These are phyloP conservation scores for Guadua angustifolia DNA, from an alignment of 176 grass and related monocot species.

Conservation along the genomic window DNA sequence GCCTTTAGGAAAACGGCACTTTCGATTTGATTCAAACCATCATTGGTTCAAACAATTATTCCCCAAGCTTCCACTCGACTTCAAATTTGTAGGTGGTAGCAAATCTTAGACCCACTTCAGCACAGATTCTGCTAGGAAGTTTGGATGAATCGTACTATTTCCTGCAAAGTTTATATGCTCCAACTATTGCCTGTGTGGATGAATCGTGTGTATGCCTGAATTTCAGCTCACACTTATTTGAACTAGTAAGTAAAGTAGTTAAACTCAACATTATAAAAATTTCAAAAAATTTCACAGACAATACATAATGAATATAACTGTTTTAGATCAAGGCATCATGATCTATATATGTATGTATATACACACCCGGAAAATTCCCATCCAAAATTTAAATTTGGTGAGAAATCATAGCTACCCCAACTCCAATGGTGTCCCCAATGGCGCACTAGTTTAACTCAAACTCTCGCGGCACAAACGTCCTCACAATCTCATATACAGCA, in stretches of 20 bases:
- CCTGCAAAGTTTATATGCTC: neutral
- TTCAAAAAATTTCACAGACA: too few relatives aligned
- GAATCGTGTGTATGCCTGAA: too few relatives aligned
- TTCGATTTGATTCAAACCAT: neutral
- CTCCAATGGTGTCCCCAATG: neutral
- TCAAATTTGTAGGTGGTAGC: neutral
- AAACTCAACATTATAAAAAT: too few relatives aligned
- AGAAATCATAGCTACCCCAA: slow-evolving; percentile 15
- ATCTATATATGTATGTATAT: too few relatives aligned
- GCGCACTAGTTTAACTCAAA: neutral
- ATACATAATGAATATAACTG: too few relatives aligned
- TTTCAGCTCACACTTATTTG: too few relatives aligned
- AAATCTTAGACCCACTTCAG: neutral
- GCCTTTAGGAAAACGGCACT: too few relatives aligned
- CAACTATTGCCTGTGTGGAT: too few relatives aligned
- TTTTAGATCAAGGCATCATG: too few relatives aligned
- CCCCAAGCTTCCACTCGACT: neutral
- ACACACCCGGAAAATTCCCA: neutral
- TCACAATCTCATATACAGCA: too few relatives aligned
- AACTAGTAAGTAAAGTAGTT: slow-evolving; percentile 3
- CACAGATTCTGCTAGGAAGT: neutral
- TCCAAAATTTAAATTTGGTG: neutral
- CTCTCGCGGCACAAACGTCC: neutral
- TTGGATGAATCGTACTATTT: neutral
- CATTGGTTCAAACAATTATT: neutral